phyloP scores from a whole-genome alignment of 176 grass and related monocot species.

The Aegilops longissima region DNA sequence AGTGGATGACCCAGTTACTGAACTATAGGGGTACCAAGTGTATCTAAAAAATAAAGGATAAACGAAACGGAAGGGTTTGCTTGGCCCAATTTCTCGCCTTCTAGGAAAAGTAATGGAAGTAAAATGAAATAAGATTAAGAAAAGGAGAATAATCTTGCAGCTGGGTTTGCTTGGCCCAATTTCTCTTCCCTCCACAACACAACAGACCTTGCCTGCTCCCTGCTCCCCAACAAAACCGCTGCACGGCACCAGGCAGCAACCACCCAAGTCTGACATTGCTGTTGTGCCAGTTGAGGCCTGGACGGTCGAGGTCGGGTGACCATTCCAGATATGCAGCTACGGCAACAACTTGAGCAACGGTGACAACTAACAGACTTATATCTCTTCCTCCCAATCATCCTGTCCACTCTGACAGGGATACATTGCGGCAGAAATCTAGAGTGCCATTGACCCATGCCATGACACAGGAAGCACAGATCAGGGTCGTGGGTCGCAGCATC shows the following conservation, averaged over 20 bases:
- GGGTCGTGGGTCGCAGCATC: neutral
- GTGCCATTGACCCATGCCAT: neutral
- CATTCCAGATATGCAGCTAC: neutral
- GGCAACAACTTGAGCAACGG: neutral
- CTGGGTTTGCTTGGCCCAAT: neutral
- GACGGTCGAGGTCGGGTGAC: neutral
- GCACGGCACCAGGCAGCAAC: neutral
- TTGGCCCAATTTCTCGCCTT: neutral
- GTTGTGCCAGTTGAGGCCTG: neutral
- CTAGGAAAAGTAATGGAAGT: neutral
- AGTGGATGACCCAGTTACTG: neutral
- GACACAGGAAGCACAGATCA: neutral
- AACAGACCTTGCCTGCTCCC: neutral
- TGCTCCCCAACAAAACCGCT: neutral
- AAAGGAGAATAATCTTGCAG: neutral
- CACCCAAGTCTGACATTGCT: neutral
- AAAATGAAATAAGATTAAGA: conserved; percentile 6
- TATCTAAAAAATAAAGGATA: neutral
- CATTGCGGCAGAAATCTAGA: neutral
- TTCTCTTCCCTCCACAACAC: neutral
- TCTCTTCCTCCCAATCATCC: neutral
- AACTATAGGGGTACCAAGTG: neutral
- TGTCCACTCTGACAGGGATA: neutral
- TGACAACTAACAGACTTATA: neutral
- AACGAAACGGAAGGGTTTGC: neutral